These are phyloP conservation scores for Ceratocystis ficicola DNA, from an alignment of 2,329 filamentous ascomycete genomes.

Conservation along the genomic window DNA sequence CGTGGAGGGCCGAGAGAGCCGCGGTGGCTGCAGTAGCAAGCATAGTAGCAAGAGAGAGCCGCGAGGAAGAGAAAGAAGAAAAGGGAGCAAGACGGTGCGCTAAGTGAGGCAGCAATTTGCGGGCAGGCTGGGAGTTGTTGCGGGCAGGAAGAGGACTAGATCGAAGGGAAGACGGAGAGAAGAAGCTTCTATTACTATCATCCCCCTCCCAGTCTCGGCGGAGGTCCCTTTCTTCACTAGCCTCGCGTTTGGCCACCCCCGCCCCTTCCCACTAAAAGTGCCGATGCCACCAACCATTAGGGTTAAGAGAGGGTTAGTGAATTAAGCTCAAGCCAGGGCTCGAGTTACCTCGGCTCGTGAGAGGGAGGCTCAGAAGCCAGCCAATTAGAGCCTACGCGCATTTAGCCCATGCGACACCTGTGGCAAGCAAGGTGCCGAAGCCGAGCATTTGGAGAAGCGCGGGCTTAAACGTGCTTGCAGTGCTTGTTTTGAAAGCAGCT, in stretches of 20 bases:
- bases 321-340: background rate
- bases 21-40: constrained; percentile 29
- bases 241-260: background rate
- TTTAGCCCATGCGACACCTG: background rate
- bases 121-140: background rate
- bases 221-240: background rate
- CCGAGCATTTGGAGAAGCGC: constrained; percentile 4
- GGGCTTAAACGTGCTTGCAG: background rate
- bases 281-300: background rate
- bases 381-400: background rate
- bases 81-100: background rate
- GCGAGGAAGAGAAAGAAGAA: background rate
- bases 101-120: background rate
- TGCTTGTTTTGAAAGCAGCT: background rate
- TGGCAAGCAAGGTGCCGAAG: constrained; percentile 1
- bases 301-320: background rate
- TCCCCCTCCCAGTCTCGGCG: too few relatives aligned
- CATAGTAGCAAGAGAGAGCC: constrained; percentile 26
- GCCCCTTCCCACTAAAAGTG: background rate
- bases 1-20: constrained; percentile 34
- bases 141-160: background rate
- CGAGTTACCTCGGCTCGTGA: background rate
- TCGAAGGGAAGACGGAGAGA: too few relatives aligned
- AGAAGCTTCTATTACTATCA: too few relatives aligned
- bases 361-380: background rate